A percentile compares a stretch with the other conserved stretches of the same genome.
These are phyloP conservation scores for Dillenia turbinata DNA, from an alignment of 164 flowering plant species.

Conservation along the genomic window DNA sequence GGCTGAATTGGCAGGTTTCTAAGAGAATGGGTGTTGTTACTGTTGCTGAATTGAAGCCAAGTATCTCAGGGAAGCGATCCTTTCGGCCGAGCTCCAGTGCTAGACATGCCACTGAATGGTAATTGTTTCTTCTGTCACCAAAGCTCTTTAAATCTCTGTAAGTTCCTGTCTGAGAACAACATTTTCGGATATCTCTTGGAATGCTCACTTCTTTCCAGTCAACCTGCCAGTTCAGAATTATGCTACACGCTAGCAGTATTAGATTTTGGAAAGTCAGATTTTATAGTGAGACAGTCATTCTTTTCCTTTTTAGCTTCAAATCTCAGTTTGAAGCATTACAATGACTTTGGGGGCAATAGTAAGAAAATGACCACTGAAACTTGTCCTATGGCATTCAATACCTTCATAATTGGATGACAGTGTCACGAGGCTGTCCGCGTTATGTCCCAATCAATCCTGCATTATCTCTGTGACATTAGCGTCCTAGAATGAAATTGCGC, in stretches of 20 bases:
- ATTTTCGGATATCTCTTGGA: too few relatives aligned
- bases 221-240: background rate
- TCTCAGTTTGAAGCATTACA: too few relatives aligned
- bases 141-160: background rate
- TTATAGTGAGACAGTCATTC: background rate
- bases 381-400: background rate
- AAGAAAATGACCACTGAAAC: too few relatives aligned
- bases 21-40: conserved; percentile 69
- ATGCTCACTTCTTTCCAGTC: background rate
- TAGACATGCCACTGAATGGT: conserved; percentile 86
- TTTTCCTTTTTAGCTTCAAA: too few relatives aligned
- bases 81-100: conserved; percentile 73
- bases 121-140: conserved; percentile 11
- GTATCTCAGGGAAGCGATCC: conserved; percentile 77
- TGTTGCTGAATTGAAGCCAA: conserved; percentile 74
- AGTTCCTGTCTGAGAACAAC: background rate
- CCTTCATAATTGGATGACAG: conserved; percentile 3
- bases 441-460: background rate
- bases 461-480: background rate
- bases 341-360: too few relatives aligned
- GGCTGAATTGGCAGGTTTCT: conserved; percentile 3
- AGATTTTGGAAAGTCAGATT: background rate
- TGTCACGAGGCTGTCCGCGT: conserved; percentile 4
- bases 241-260: background rate
- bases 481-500: conserved; percentile 11